Conservation (phyloP, 192 early-diverging fungal genomes). For the Linnemannia elongata region DNA sequence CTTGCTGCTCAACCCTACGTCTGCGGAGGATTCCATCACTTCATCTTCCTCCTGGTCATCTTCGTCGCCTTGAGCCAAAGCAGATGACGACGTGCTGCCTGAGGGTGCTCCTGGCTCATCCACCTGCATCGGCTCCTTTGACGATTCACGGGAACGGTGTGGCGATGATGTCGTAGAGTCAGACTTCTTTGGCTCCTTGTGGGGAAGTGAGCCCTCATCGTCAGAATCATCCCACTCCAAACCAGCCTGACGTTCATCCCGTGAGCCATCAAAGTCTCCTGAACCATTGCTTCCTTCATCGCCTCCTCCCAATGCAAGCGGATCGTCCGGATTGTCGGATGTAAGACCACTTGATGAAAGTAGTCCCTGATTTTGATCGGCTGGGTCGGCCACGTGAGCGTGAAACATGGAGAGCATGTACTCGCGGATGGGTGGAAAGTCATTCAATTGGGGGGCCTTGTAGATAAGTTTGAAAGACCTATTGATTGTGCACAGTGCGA, state of each 20-base stretch:
- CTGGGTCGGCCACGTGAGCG: conserved; percentile 26
- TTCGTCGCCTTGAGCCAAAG: conserved; percentile 7
- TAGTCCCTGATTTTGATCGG: conserved; percentile 1
- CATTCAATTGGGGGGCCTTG: conserved; percentile 44
- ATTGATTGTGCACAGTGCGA: neutral
- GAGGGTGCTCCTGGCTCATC: conserved; percentile 6
- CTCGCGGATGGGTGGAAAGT: conserved; percentile 37
- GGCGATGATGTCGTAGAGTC: conserved; percentile 3
- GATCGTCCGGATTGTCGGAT: conserved; percentile 25
- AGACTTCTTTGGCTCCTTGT: conserved; percentile 14
- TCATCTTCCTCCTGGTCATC: conserved; percentile 35
- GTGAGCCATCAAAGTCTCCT: conserved; percentile 35
- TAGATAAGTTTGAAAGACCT: conserved; percentile 55
- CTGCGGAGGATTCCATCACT: conserved; percentile 43
- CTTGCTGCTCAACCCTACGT: conserved; percentile 25
- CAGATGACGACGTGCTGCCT: neutral
- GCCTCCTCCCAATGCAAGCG: neutral
- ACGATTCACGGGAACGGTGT: conserved; percentile 36
- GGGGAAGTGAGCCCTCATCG: conserved; percentile 20
- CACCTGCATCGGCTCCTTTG: conserved; percentile 37
- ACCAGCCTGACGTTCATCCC: conserved; percentile 7
- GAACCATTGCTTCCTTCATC: conserved; percentile 8
- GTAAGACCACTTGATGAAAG: conserved; percentile 8
- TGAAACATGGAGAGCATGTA: conserved; percentile 34
- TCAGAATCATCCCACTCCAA: conserved; percentile 26